A percentile compares a stretch with the other conserved stretches of the same genome.
Evolutionary conservation across 164 flowering plant genomes (phyloP).

Genomic region (Protea cynaroides): DNA sequence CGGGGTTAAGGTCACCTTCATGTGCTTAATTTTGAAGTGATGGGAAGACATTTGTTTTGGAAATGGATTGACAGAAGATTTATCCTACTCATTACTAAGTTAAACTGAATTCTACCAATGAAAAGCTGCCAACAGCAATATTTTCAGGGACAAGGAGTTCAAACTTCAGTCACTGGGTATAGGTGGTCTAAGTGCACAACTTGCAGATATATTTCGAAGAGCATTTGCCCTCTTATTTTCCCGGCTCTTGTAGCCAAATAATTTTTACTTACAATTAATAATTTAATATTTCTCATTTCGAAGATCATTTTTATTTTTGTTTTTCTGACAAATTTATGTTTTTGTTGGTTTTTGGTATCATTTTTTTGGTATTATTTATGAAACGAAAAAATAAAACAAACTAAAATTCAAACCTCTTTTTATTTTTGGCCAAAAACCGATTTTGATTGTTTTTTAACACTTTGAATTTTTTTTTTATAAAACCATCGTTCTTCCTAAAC

Average conservation of each 20-base stretch:
- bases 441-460: no score
- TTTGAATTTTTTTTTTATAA: no score
- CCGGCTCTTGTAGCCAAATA: constrained; percentile 97
- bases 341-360: no score
- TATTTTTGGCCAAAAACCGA: no score
- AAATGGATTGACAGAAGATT: neutral
- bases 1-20: constrained; percentile 69
- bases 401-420: no score
- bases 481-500: no score
- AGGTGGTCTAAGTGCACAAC: constrained; percentile 93
- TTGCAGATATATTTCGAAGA: constrained; percentile 96
- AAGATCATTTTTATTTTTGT: no score
- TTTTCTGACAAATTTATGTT: no score
- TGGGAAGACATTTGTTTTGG: neutral
- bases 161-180: constrained; percentile 87
- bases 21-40: neutral
- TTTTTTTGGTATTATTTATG: no score
- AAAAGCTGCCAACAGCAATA: constrained; percentile 85
- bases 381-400: no score
- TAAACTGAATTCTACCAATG: constrained; percentile 51
- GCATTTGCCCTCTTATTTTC: constrained; percentile 97
- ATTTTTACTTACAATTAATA: neutral
- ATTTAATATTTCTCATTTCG: neutral
- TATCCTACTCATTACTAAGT: neutral
- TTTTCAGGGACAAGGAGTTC: constrained; percentile 89